Evolutionary conservation across 176 grass and related monocot species (phyloP).

Genomic region (Raddia distichophylla): DNA sequence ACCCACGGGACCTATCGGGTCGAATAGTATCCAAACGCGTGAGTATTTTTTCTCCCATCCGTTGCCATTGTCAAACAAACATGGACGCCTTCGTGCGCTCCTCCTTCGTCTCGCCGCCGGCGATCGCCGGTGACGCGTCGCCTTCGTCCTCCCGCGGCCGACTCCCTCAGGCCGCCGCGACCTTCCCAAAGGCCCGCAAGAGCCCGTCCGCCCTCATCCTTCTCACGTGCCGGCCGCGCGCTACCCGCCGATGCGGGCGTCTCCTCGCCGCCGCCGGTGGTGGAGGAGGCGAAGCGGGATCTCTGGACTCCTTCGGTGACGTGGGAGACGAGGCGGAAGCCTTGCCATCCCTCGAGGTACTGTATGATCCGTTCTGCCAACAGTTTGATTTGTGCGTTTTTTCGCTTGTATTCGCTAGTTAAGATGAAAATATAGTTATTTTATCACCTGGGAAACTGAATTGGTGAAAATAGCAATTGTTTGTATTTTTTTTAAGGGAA

Average conservation of each 20-base stretch:
- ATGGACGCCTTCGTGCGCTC: conserved; percentile 33
- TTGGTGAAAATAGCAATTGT: not conserved
- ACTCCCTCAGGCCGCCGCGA: not conserved
- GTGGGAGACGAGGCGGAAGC: not conserved
- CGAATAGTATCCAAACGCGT: too few relatives aligned
- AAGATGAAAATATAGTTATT: not conserved
- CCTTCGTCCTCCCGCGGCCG: not conserved
- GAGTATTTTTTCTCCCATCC: too few relatives aligned
- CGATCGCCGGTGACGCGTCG: conserved; percentile 23
- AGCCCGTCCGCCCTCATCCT: not conserved
- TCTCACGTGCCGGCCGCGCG: conserved; percentile 1
- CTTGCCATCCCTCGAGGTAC: conserved; percentile 13
- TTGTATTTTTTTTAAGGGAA: not conserved
- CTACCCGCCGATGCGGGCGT: not conserved
- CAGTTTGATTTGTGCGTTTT: not conserved
- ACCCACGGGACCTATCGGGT: too few relatives aligned
- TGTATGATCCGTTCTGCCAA: not conserved
- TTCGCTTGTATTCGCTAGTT: not conserved
- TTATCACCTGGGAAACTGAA: not conserved
- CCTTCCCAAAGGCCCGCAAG: not conserved
- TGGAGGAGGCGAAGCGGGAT: not conserved
- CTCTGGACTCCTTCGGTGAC: not conserved
- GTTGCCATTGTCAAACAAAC: too few relatives aligned
- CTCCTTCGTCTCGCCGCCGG: conserved; percentile 26
- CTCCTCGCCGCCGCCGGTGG: not conserved